Conservation (phyloP, 2,329 filamentous ascomycete species). For the Cladosporium phlei region DNA sequence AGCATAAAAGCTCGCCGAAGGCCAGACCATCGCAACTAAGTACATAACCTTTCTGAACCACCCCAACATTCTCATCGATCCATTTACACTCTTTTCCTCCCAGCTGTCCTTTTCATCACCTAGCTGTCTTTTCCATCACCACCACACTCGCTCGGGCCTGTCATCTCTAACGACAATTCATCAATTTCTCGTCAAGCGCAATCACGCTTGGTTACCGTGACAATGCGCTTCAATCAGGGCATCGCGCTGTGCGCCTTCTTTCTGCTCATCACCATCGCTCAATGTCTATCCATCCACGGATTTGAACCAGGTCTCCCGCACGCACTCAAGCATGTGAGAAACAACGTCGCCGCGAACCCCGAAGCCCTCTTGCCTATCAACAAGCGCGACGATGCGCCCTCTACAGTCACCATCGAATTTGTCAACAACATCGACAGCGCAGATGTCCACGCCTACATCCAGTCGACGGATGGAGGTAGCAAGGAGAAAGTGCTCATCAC, state of each 20-base stretch:
- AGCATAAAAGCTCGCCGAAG: no score
- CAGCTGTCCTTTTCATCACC: no score
- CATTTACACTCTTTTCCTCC: no score
- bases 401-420: constrained; percentile 21
- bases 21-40: no score
- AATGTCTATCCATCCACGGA: background rate
- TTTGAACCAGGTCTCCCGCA: background rate
- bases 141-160: no score
- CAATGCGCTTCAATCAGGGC: background rate
- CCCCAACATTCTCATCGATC: no score
- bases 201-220: no score
- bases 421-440: constrained; percentile 39
- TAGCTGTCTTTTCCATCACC: no score
- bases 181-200: no score
- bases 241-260: background rate
- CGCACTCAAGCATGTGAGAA: background rate
- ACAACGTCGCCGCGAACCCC: background rate
- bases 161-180: no score
- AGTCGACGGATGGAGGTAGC: constrained; percentile 38
- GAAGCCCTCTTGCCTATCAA: background rate
- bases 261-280: background rate
- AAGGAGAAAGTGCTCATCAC: constrained; percentile 38
- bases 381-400: background rate
- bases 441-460: constrained; percentile 36
- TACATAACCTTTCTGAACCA: no score